phyloP scores from a whole-genome alignment of 2,329 filamentous ascomycete genomes.

The Phoma sp. region DNA sequence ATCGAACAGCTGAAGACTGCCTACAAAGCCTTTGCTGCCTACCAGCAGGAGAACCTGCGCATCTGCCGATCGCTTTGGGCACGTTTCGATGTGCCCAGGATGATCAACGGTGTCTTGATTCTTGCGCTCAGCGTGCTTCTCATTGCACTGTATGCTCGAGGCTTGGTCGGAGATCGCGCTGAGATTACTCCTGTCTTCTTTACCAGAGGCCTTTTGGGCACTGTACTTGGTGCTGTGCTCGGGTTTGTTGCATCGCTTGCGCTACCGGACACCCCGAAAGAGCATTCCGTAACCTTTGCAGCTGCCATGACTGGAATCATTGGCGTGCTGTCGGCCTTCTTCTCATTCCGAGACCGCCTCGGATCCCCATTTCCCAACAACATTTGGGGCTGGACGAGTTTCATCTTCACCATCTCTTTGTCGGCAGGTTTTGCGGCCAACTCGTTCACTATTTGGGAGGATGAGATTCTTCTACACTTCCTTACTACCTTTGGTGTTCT shows the following conservation, averaged over 20 bases:
- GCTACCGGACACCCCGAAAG: conserved; percentile 49
- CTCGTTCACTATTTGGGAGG: conserved; percentile 99
- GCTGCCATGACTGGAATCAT: conserved; percentile 50
- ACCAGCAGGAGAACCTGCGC: conserved; percentile 78
- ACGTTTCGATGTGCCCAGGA: conserved; percentile 85
- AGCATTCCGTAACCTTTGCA: conserved; percentile 51
- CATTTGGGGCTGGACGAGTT: conserved; percentile 87
- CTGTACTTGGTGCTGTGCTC: conserved; percentile 51
- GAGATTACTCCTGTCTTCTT: conserved; percentile 63
- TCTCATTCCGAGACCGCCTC: conserved; percentile 52
- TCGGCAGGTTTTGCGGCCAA: conserved; percentile 96
- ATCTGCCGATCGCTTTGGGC: conserved; percentile 90
- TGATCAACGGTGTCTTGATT: conserved; percentile 79
- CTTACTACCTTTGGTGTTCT: conserved; percentile 84
- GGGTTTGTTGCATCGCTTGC: conserved; percentile 56
- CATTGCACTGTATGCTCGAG: conserved; percentile 75
- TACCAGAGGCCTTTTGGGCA: conserved; percentile 58
- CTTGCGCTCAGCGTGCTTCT: conserved; percentile 72
- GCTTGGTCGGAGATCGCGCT: conserved; percentile 60
- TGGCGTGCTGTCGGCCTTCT: conserved; percentile 53
- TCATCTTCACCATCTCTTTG: conserved; percentile 82
- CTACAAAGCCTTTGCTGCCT: conserved; percentile 70
- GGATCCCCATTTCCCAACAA: conserved; percentile 70
- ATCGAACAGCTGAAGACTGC: conserved; percentile 51
- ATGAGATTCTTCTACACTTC: conserved; percentile 92